Evolutionary conservation across 768 basidiomycete species (phyloP), one percentile per base, ranked within the genome.

Genomic region (Trametes punicea): DNA sequence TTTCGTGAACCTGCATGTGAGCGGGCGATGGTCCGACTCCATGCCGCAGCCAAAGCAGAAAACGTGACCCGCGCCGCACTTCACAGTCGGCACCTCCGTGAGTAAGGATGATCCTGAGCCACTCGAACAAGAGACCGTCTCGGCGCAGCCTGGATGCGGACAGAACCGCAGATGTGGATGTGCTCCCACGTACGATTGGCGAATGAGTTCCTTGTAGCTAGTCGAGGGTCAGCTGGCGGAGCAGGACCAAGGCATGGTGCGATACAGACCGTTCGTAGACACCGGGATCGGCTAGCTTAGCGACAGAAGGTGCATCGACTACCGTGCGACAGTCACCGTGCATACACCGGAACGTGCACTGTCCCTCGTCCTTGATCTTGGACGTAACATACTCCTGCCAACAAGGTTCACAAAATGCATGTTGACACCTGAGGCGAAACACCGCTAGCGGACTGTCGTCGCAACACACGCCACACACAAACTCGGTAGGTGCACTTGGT

Each of bases 21-120:
- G 83, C 0, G 97, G 97, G n/a, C 93, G 82, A 67, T 99, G 97
- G 67, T 96, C 92, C 57, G 79, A 82, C 65, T 93, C 88, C 62
- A 91, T 81, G 21, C 84, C 76, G 66, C 97, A 99, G 4, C 97
- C 97, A 67, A 99, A 98, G 73, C 97, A 99, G 70, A 98, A 96
- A 39, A 79, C 80, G 70, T 95, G 89, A 36, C 70, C 74, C 29
- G 85, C 85, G 20, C 85, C 85, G 67, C 97, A 98, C 27, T 79
- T 79, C 8, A 98, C 96, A 8, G 83, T 95, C 0, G 97, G 97
- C 4, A 98, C 93, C 52, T 92, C 73, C 1, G 82, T 84, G 48
- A 85, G 80, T 29, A 97, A 76, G 48, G 86, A 86, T 30, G 83
- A 79, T 6, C 64, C 57, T 0, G 89, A 80, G 0, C 90, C 93